Evolutionary conservation across 495 filamentous ascomycete species (phyloP).

Genomic region (Lindgomyces ingoldianus): DNA sequence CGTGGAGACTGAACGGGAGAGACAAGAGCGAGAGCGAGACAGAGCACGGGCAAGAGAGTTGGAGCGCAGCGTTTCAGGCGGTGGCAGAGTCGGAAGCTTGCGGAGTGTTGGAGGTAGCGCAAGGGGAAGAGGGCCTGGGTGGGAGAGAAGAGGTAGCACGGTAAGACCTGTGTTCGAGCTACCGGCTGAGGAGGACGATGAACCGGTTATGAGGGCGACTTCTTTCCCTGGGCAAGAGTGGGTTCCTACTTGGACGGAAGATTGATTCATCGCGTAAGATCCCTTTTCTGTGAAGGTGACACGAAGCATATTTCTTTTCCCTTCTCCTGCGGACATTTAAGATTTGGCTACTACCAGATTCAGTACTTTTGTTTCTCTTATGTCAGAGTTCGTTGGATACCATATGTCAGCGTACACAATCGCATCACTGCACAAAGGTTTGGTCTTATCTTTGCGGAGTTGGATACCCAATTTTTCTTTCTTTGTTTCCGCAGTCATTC

Average conservation of each 20-base stretch:
- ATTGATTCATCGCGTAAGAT: conserved; percentile 5
- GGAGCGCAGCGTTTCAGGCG: conserved; percentile 25
- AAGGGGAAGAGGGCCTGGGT: conserved; percentile 4
- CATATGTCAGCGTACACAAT: background rate
- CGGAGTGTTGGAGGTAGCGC: conserved; percentile 18
- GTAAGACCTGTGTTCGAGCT: conserved; percentile 29
- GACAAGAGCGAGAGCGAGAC: conserved; percentile 26
- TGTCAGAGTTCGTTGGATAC: background rate
- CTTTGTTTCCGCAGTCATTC: background rate
- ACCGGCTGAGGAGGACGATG: conserved; percentile 37
- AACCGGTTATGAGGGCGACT: conserved; percentile 35
- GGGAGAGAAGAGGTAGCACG: conserved; percentile 24
- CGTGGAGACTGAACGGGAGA: conserved; percentile 21
- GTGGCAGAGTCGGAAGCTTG: conserved; percentile 30
- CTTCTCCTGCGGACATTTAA: background rate
- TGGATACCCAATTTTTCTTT: conserved; percentile 2
- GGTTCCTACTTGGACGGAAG: conserved; percentile 28
- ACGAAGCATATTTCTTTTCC: background rate
- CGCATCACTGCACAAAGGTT: background rate
- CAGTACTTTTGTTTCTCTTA: background rate
- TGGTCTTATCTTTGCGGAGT: background rate
- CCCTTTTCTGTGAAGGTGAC: no score
- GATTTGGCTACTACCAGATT: background rate
- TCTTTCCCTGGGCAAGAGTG: conserved; percentile 36
- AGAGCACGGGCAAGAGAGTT: conserved; percentile 30